phyloP scores from a whole-genome alignment of 805 yeast genomes.

The Saturnispora ahearnii region DNA sequence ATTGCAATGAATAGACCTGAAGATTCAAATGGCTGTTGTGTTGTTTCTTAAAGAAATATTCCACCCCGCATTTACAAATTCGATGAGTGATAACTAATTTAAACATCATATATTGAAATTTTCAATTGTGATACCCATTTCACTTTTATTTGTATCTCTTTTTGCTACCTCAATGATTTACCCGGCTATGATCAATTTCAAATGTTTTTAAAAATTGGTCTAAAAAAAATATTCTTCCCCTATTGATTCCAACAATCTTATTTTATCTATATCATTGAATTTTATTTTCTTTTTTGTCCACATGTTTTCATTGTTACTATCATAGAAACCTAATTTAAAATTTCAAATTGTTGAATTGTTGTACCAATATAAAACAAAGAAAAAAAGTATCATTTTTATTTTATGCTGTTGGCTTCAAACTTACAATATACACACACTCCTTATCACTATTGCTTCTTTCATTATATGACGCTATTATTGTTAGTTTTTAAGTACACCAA shows the following conservation, averaged over 20 bases:
- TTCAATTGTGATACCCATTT: neutral
- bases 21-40: conserved; percentile 34
- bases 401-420: too few relatives aligned
- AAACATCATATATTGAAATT: neutral
- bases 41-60: neutral
- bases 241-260: neutral
- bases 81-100: neutral
- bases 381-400: too few relatives aligned
- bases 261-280: neutral
- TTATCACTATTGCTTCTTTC: too few relatives aligned
- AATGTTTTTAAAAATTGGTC: neutral
- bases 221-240: neutral
- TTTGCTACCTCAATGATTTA: neutral
- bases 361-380: too few relatives aligned
- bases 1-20: conserved; percentile 42
- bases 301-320: too few relatives aligned
- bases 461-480: too few relatives aligned
- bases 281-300: neutral
- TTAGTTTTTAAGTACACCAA: too few relatives aligned
- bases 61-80: neutral
- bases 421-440: too few relatives aligned
- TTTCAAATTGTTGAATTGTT: too few relatives aligned
- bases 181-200: neutral
- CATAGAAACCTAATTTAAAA: too few relatives aligned
- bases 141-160: neutral